Evolutionary conservation across 306 rosid species (phyloP), one percentile per base, ranked within the genome.

Genomic region (Bauhinia variegata): DNA sequence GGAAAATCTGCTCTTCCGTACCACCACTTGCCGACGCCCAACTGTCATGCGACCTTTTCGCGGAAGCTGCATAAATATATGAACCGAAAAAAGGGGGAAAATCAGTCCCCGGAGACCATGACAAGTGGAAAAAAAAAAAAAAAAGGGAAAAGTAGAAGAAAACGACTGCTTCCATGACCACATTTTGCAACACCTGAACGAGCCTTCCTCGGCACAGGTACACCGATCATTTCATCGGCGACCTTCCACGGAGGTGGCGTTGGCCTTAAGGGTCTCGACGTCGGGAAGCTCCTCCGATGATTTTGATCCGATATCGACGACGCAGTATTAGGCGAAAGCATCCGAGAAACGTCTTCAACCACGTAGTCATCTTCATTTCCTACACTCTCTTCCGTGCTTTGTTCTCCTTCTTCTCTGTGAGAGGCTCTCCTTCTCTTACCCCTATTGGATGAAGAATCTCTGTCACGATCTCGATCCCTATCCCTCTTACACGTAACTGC

Each of bases 21-120:
- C 79, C 75, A 18, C 86, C 72, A 54, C 47, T 70, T 28, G 78
- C 71, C 15, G 87, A 66, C 60, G 68, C 71, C 58, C 70, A 72
- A 54, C 44, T 74, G 56, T 85, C 91, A 34, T 72, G 83, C 7
- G 83, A 66, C 71, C 86, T 80, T 74, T 82, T 88, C 28, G 58
- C 80, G 62, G 82, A 82, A 71, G 88, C 92, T 89, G 80, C 54
- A 54, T 17, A 79, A 42, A 81, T 12, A 19, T 13, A 49, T 5
- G n/a, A 60, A 31, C 17, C 23, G 43, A 13, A 42, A 41, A 55
- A 33, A n/a, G 19, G 12, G 19, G 1, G 37, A 0, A 36, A 10
- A 51, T 14, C 17, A 54, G 23, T 49, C 5, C 0, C 36, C 18
- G 12, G n/a, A 46, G 13, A 23, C 11, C 32, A 50, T 19, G 54